Percentiles rank a stretch among this genome's conserved stretches.
phyloP scores from a whole-genome alignment of 2,329 filamentous ascomycete genomes.

The Hypoxylon sp. region DNA sequence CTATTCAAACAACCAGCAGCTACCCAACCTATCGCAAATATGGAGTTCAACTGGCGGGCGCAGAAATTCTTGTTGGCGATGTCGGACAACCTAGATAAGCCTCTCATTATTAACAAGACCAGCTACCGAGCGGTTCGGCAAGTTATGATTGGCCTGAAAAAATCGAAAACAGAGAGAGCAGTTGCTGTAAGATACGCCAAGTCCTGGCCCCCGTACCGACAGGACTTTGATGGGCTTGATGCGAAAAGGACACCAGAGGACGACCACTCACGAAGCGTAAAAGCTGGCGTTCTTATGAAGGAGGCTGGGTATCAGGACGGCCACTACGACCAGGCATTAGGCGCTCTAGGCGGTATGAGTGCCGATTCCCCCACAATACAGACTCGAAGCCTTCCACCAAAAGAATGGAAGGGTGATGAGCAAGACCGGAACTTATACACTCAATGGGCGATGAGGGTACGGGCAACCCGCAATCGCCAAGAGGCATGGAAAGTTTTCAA shows the following conservation, averaged over 20 bases:
- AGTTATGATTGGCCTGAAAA: slow-evolving; percentile 68
- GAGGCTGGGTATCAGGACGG: slow-evolving; percentile 69
- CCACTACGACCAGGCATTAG: slow-evolving; percentile 64
- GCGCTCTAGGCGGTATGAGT: slow-evolving; percentile 67
- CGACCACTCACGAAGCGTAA: slow-evolving; percentile 67
- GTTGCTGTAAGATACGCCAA: slow-evolving; percentile 64
- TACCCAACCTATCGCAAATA: slow-evolving; percentile 55
- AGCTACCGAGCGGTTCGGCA: slow-evolving; percentile 70
- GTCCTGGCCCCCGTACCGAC: slow-evolving; percentile 73
- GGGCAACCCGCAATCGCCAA: slow-evolving; percentile 71
- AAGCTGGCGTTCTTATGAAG: slow-evolving; percentile 67
- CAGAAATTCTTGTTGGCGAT: slow-evolving; percentile 68
- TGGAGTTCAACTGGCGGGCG: slow-evolving; percentile 69
- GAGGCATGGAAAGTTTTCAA: slow-evolving; percentile 69
- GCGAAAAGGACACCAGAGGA: slow-evolving; percentile 66
- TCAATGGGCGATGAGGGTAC: slow-evolving; percentile 70
- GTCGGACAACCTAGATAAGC: slow-evolving; percentile 63
- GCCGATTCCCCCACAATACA: slow-evolving; percentile 71
- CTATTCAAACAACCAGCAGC: slow-evolving; percentile 57
- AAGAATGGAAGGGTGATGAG: slow-evolving; percentile 49
- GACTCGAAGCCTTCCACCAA: slow-evolving; percentile 59
- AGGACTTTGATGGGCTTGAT: slow-evolving; percentile 71
- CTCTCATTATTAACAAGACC: slow-evolving; percentile 64
- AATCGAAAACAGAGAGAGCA: slow-evolving; percentile 65
- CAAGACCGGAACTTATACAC: slow-evolving; percentile 56